Percentiles rank a stretch among this genome's conserved stretches.
Conservation (phyloP, 306 rosid genomes). For the Ammopiptanthus mongolicus region DNA sequence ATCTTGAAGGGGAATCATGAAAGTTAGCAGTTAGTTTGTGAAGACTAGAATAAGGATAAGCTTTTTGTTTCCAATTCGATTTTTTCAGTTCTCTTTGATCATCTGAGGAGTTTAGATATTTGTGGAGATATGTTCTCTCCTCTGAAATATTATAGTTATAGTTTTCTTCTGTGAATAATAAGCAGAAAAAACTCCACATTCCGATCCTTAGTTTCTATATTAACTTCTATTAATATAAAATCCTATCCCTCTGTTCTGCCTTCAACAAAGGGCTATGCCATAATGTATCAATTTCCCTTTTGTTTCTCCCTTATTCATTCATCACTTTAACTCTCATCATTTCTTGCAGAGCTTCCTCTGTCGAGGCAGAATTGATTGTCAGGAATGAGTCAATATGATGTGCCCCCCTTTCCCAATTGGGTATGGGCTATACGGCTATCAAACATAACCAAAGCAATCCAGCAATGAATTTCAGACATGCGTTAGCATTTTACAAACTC, state of each 20-base stretch:
- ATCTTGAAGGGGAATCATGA: not conserved
- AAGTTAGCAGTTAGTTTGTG: not conserved
- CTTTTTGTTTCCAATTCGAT: not conserved
- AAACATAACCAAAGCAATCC: not conserved
- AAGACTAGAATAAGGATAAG: not conserved
- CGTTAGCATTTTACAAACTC: not conserved
- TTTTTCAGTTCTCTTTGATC: not conserved
- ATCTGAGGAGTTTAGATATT: not conserved
- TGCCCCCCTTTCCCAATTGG: not conserved
- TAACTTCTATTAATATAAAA: not conserved
- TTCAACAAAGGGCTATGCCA: not conserved
- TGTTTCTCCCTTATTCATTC: not conserved
- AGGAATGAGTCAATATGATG: not conserved
- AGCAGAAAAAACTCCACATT: not conserved
- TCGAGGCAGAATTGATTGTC: not conserved
- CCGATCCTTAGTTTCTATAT: not conserved
- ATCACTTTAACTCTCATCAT: not conserved
- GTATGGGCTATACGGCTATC: not conserved
- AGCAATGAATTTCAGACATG: not conserved
- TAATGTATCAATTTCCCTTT: not conserved
- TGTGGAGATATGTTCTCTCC: not conserved
- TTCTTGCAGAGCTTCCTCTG: not conserved
- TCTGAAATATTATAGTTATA: not conserved
- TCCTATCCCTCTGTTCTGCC: not conserved
- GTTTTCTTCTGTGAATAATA: not conserved